Conservation (phyloP, 2,329 filamentous ascomycete genomes). For the Ilyonectria destructans region DNA sequence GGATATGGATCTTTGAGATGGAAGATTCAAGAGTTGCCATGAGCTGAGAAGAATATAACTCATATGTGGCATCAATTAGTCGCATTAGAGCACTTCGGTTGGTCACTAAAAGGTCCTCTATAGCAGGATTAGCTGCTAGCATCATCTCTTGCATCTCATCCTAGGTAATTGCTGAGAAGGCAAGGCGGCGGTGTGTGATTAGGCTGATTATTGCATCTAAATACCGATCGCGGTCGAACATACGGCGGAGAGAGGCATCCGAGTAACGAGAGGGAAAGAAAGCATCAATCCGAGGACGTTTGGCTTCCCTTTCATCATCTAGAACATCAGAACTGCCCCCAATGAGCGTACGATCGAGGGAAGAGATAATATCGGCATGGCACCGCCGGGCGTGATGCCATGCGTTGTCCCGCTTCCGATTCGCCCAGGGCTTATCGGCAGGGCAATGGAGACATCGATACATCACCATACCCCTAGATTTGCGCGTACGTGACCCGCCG, state of each 20-base stretch:
- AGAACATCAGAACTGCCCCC: conserved; percentile 1
- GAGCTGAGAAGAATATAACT: background rate
- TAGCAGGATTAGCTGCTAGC: conserved; percentile 2
- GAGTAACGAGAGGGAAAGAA: conserved; percentile 1
- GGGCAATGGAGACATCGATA: background rate
- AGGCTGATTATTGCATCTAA: conserved; percentile 1
- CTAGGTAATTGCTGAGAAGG: background rate
- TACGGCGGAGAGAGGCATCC: background rate
- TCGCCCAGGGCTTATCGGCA: conserved; percentile 1
- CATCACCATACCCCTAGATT: background rate
- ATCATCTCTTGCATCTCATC: background rate
- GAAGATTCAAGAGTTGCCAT: too few species aligned
- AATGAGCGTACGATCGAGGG: background rate
- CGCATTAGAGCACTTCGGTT: conserved; percentile 1
- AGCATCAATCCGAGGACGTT: conserved; percentile 2
- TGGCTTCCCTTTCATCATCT: background rate
- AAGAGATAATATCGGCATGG: background rate
- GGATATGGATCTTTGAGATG: too few species aligned
- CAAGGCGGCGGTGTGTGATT: background rate
- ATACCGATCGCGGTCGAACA: conserved; percentile 2
- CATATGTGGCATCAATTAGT: background rate
- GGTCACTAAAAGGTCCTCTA: background rate
- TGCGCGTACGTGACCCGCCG: background rate
- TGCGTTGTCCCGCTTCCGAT: conserved; percentile 1
- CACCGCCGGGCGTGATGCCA: background rate